Percentiles rank a stretch among this genome's conserved stretches.
phyloP scores from a whole-genome alignment of 2,329 filamentous ascomycete genomes.

The Hawksworthiomyces lignivorus region DNA sequence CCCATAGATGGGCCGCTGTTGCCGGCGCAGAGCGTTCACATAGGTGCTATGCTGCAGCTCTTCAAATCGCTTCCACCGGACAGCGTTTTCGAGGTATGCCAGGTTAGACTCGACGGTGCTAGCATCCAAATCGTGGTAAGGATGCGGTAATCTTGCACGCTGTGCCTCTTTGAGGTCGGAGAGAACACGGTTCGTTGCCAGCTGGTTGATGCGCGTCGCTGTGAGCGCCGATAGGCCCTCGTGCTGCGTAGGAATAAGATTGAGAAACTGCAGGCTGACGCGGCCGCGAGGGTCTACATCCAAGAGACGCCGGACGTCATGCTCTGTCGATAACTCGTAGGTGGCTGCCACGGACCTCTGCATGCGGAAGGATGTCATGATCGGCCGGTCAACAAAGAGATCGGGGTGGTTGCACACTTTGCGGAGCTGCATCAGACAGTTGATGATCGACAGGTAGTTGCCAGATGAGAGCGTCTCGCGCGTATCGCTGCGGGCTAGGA shows the following conservation, averaged over 20 bases:
- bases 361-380: slow-evolving; percentile 96
- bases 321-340: slow-evolving; percentile 61
- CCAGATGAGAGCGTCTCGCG: slow-evolving; percentile 82
- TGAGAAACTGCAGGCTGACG: slow-evolving; percentile 69
- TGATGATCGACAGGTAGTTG: slow-evolving; percentile 96
- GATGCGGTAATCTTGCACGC: slow-evolving; percentile 50
- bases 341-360: slow-evolving; percentile 65
- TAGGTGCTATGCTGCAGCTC: slow-evolving; percentile 76
- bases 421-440: slow-evolving; percentile 92
- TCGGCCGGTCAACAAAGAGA: slow-evolving; percentile 89
- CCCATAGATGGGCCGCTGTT: slow-evolving; percentile 75
- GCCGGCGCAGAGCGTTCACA: slow-evolving; percentile 71
- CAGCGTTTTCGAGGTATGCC: slow-evolving; percentile 62
- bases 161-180: slow-evolving; percentile 67
- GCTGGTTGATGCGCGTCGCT: slow-evolving; percentile 50
- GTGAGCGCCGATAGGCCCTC: slow-evolving; percentile 58
- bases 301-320: slow-evolving; percentile 56
- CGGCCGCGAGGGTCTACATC: slow-evolving; percentile 39
- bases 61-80: slow-evolving; percentile 62
- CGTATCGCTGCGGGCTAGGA: slow-evolving; percentile 84
- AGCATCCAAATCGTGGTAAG: slow-evolving; percentile 50
- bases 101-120: slow-evolving; percentile 63
- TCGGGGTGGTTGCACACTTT: slow-evolving; percentile 99
- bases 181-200: slow-evolving; percentile 63
- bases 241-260: slow-evolving; percentile 64